Conservation (phyloP, 441 rosid genomes). For the Erodium moschatum region DNA sequence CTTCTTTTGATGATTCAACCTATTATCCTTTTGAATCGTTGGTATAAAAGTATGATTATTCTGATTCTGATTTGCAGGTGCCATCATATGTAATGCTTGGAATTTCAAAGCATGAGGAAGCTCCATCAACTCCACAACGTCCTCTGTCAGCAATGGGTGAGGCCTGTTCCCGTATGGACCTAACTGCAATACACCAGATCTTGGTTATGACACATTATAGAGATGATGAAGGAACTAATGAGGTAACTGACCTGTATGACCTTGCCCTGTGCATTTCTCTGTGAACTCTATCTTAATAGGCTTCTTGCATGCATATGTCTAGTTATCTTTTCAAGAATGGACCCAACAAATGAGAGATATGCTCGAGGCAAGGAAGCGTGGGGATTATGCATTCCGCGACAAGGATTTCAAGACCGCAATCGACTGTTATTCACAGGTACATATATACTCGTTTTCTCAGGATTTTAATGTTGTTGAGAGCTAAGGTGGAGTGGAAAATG, state of each 20-base stretch:
- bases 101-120: constrained; percentile 35
- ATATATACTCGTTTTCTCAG: neutral
- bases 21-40: neutral
- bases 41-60: constrained; percentile 4
- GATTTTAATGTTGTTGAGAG: neutral
- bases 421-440: constrained; percentile 61
- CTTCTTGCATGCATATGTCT: constrained; percentile 21
- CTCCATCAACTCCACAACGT: constrained; percentile 38
- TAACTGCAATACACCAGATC: constrained; percentile 57
- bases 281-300: constrained; percentile 15
- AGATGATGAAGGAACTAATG: constrained; percentile 59
- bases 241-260: constrained; percentile 33
- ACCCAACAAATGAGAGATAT: constrained; percentile 58
- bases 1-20: neutral
- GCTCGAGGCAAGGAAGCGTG: constrained; percentile 60
- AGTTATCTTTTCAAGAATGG: constrained; percentile 84
- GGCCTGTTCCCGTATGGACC: constrained; percentile 70
- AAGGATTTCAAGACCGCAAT: constrained; percentile 66
- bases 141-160: constrained; percentile 62
- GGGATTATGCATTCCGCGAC: constrained; percentile 61
- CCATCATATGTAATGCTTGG: constrained; percentile 50
- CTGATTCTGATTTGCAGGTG: constrained; percentile 34
- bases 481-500: neutral
- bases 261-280: constrained; percentile 5
- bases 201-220: constrained; percentile 48